Percentiles rank a stretch among this genome's conserved stretches.
phyloP scores from a whole-genome alignment of 169 alveolate genomes.

The Plasmodium ovale region DNA sequence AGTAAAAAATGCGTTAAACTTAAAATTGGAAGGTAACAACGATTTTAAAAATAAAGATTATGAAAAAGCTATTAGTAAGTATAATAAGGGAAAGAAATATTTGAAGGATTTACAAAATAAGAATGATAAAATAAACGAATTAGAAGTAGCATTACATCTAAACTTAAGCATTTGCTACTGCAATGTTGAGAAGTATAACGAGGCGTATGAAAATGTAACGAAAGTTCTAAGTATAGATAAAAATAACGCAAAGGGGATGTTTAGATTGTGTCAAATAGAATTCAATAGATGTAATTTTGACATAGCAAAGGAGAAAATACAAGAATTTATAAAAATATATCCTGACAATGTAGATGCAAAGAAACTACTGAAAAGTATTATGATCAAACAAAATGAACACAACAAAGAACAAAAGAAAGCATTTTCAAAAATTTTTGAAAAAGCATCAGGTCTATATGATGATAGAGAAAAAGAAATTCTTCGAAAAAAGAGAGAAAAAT shows the following conservation, averaged over 20 bases:
- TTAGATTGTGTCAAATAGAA: slow-evolving; percentile 78
- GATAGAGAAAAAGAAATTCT: slow-evolving; percentile 86
- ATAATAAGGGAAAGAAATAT: slow-evolving; percentile 46
- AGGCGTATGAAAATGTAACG: slow-evolving; percentile 76
- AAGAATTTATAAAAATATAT: slow-evolving; percentile 77
- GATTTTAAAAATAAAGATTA: slow-evolving; percentile 51
- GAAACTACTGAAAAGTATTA: slow-evolving; percentile 65
- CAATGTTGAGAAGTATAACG: slow-evolving; percentile 76
- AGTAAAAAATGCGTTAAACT: slow-evolving; percentile 27
- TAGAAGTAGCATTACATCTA: slow-evolving; percentile 72
- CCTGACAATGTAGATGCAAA: slow-evolving; percentile 80
- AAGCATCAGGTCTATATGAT: slow-evolving; percentile 86
- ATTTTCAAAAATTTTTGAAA: slow-evolving; percentile 86
- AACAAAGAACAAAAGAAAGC: slow-evolving; percentile 80
- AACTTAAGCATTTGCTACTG: slow-evolving; percentile 77
- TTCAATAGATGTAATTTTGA: slow-evolving; percentile 76
- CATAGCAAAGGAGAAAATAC: slow-evolving; percentile 77
- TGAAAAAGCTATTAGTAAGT: slow-evolving; percentile 40
- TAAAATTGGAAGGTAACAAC: slow-evolving; percentile 64
- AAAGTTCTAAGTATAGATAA: slow-evolving; percentile 74
- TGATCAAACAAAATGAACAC: slow-evolving; percentile 76
- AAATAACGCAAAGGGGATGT: slow-evolving; percentile 75
- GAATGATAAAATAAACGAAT: slow-evolving; percentile 61
- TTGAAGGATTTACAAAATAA: slow-evolving; percentile 36
- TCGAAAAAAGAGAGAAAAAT: slow-evolving; percentile 80